phyloP scores from a whole-genome alignment of 2,329 filamentous ascomycete species.

The Hymenotorrendiella dingleyae region DNA sequence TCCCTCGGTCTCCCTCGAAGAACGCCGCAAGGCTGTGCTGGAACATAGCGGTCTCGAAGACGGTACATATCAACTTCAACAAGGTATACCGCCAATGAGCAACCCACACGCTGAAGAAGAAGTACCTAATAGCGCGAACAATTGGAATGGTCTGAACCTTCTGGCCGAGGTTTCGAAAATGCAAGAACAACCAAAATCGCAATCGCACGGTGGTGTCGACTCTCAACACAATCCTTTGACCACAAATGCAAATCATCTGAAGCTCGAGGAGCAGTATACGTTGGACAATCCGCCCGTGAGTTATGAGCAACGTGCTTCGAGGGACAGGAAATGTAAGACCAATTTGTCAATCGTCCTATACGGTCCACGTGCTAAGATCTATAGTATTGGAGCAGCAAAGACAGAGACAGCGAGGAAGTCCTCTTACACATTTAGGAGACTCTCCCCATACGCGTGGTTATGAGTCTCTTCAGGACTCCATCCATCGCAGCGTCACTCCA shows the following conservation, averaged over 20 bases:
- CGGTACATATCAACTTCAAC: slow-evolving; percentile 23
- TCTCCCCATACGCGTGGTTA: too few relatives aligned
- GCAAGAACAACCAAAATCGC: slow-evolving; percentile 40
- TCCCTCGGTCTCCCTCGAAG: slow-evolving; percentile 66
- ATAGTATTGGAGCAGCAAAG: background rate
- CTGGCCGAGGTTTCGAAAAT: slow-evolving; percentile 77
- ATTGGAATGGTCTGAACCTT: slow-evolving; percentile 51
- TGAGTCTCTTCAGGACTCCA: too few relatives aligned
- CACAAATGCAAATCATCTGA: slow-evolving; percentile 37
- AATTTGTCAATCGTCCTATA: slow-evolving; percentile 2
- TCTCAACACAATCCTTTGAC: slow-evolving; percentile 2
- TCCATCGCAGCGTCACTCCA: too few relatives aligned
- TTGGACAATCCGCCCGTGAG: slow-evolving; percentile 48
- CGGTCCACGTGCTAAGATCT: background rate
- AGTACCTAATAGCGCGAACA: slow-evolving; percentile 20
- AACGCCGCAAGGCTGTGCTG: slow-evolving; percentile 69
- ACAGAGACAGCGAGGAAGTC: background rate
- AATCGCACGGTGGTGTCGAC: slow-evolving; percentile 8
- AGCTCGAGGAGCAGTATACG: slow-evolving; percentile 54
- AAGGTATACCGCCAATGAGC: background rate
- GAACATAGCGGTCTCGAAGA: slow-evolving; percentile 63
- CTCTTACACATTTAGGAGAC: too few relatives aligned
- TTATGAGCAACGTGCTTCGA: slow-evolving; percentile 38
- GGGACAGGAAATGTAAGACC: slow-evolving; percentile 36
- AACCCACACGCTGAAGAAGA: slow-evolving; percentile 14